phyloP scores from a whole-genome alignment of 164 flowering plant genomes.

The Santalum album region DNA sequence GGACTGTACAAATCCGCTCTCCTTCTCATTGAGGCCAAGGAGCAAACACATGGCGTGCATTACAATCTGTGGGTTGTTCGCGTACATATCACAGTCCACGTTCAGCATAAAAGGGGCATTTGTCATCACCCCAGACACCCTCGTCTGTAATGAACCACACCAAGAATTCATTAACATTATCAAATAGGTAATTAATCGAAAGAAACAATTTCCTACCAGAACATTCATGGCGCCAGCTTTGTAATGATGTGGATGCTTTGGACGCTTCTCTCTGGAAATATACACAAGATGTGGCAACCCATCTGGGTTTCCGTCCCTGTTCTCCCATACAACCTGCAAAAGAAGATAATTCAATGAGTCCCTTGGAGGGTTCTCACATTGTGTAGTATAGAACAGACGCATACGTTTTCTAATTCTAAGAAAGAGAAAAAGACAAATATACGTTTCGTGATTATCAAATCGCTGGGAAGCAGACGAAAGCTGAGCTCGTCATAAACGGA shows the following conservation, averaged over 20 bases:
- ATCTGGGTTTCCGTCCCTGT: conserved; percentile 25
- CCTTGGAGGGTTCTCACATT: too few relatives aligned
- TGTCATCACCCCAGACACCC: neutral
- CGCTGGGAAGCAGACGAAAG: too few relatives aligned
- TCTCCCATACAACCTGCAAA: conserved; percentile 42
- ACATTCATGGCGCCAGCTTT: conserved; percentile 81
- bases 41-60: neutral
- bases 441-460: too few relatives aligned
- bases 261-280: conserved; percentile 59
- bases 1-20: neutral
- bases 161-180: neutral
- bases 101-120: neutral
- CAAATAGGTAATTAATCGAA: too few relatives aligned
- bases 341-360: too few relatives aligned
- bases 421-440: too few relatives aligned
- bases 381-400: too few relatives aligned
- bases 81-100: conserved; percentile 1
- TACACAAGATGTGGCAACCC: conserved; percentile 49
- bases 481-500: too few relatives aligned
- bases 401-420: too few relatives aligned
- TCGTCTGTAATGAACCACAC: neutral
- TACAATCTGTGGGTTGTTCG: neutral
- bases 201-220: conserved; percentile 43
- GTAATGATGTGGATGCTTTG: conserved; percentile 43
- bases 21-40: neutral